phyloP scores from a whole-genome alignment of 2,329 filamentous ascomycete species.

The Atkinsonella hypoxylon region DNA sequence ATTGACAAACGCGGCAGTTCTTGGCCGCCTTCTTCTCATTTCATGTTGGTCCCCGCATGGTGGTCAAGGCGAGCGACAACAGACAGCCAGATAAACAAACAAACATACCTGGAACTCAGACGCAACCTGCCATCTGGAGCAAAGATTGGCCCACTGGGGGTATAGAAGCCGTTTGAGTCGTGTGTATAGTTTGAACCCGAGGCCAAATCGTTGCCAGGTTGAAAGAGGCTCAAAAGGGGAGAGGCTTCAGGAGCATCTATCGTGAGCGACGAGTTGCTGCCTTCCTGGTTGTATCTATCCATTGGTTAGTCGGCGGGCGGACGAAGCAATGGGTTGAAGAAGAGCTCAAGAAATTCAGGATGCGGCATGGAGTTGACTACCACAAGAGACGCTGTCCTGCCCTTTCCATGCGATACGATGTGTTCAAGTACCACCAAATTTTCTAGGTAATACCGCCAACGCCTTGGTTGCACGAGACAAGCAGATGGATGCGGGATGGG shows the following conservation, averaged over 20 bases:
- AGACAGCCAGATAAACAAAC: too few species aligned
- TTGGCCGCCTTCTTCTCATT: neutral
- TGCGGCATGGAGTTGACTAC: slow-evolving; percentile 10
- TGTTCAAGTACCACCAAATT: slow-evolving; percentile 17
- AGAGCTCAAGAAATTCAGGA: slow-evolving; percentile 4
- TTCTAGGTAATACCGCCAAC: slow-evolving; percentile 32
- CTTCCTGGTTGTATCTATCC: slow-evolving; percentile 43
- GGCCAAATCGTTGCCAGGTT: slow-evolving; percentile 32
- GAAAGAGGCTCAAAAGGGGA: slow-evolving; percentile 39
- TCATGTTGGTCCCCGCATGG: neutral
- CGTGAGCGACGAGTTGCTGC: slow-evolving; percentile 38
- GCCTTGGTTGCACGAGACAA: slow-evolving; percentile 28
- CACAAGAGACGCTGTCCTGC: slow-evolving; percentile 25
- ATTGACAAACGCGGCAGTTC: slow-evolving; percentile 6
- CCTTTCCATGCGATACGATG: slow-evolving; percentile 22
- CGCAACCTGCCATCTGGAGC: slow-evolving; percentile 41
- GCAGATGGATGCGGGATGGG: slow-evolving; percentile 8
- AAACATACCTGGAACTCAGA: slow-evolving; percentile 42
- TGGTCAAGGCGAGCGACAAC: slow-evolving; percentile 11
- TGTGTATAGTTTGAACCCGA: slow-evolving; percentile 35
- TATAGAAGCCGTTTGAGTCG: slow-evolving; percentile 38
- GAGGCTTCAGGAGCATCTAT: slow-evolving; percentile 42
- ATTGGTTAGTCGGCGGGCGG: slow-evolving; percentile 7
- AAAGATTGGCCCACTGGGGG: slow-evolving; percentile 29
- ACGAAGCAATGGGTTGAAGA: slow-evolving; percentile 7